These are phyloP conservation scores for Aureobasidium sp. DNA, from an alignment of 2,329 filamentous ascomycete species.

Conservation along the genomic window DNA sequence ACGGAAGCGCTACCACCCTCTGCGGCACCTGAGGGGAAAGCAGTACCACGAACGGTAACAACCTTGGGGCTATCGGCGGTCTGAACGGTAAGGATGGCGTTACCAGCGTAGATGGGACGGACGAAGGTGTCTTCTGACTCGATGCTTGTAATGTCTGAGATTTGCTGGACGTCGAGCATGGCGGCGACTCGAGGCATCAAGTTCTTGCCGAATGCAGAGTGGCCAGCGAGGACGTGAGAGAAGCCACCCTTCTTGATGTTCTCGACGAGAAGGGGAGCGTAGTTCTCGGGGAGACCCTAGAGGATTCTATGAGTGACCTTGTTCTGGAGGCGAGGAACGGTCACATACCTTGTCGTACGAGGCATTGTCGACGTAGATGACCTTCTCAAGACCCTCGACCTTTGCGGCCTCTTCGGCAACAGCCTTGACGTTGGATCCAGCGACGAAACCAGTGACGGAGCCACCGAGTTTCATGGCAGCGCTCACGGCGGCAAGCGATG, in stretches of 20 bases:
- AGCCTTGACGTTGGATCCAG: constrained; percentile 66
- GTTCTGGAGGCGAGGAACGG: background rate
- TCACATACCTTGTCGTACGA: constrained; percentile 77
- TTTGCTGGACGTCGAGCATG: constrained; percentile 81
- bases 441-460: constrained; percentile 76
- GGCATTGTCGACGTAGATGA: constrained; percentile 78
- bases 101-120: constrained; percentile 93
- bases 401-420: constrained; percentile 81
- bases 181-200: constrained; percentile 86
- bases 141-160: constrained; percentile 83
- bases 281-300: constrained; percentile 82
- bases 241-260: constrained; percentile 95
- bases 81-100: constrained; percentile 93
- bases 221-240: constrained; percentile 81
- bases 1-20: constrained; percentile 67
- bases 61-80: constrained; percentile 79
- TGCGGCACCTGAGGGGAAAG: constrained; percentile 68
- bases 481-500: constrained; percentile 75
- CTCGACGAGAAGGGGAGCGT: constrained; percentile 82
- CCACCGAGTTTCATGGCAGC: constrained; percentile 84
- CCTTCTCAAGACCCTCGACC: constrained; percentile 82
- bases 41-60: constrained; percentile 86
- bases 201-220: constrained; percentile 96
- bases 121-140: constrained; percentile 87
- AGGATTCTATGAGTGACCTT: background rate